Base-by-base conservation (phyloP, 2,329 filamentous ascomycete species). In the Botrytis byssoidea region DNA sequence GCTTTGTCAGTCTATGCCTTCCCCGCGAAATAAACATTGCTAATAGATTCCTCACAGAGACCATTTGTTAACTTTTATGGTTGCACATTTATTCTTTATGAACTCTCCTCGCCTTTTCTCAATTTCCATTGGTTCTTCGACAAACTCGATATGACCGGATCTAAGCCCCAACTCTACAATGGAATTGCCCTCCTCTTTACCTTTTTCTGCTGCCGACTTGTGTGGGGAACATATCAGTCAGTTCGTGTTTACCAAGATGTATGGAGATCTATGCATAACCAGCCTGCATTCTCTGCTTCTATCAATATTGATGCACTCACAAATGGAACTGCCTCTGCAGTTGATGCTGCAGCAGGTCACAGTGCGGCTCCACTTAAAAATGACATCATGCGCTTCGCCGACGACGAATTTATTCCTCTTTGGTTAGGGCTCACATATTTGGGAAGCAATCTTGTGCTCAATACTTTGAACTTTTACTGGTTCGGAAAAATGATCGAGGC, bases 121-220 rank as follows among this genome's bases (percentile, higher is more conserved):
- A 97, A 97, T 81, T 88, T 95, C 81, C 93, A 97, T 85, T 97
- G 93, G 93, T 96, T 96, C 85, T 93, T 92, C 83, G 93, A 97
- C 83, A 97, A 97, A 85, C 85, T 95, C 74, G 88, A 89, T 79
- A 90, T 94, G 86, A 96, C 93, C 0, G 93, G 93, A 51, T 90
- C 91, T 32, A 86, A 85, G 71, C 83, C 89, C 37, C 93, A 96
- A 83, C 87, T 95, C 42, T 90, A 93, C 83, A 96, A 96, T 79
- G 93, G 93, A 78, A 85, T 94, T 75, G 80, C 88, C 73, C 88
- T 96, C 5, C 88, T 95, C 70, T 82, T 85, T 76, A 93, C 88
- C 66, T 96, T 96, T 83, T 94, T 95, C 83, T 88, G 85, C 76
- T 92, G 91, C 81, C 92, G 93, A 73, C 86, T 97, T 18, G 84